Conservation (phyloP, 2,329 filamentous ascomycete species). For the Lecanicillium sp. region DNA sequence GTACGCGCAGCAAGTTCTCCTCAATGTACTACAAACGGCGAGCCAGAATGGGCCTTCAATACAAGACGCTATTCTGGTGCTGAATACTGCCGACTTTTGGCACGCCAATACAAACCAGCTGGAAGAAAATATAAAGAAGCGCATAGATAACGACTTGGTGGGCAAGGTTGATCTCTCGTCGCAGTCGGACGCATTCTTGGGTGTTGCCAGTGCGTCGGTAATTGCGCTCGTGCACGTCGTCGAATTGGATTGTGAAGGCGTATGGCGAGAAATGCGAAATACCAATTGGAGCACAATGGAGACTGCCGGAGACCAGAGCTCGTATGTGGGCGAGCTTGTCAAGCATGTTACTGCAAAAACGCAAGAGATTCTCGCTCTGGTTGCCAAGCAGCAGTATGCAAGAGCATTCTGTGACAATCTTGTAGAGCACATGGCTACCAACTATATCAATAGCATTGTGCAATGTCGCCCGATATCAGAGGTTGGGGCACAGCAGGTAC, state of each 20-base stretch:
- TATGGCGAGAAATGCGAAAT: slow-evolving; percentile 96
- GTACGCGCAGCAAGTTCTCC: slow-evolving; percentile 86
- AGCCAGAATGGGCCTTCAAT: slow-evolving; percentile 45
- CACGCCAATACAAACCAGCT: slow-evolving; percentile 87
- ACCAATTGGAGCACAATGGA: slow-evolving; percentile 94
- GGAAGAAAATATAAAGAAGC: slow-evolving; percentile 87
- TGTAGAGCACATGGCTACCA: slow-evolving; percentile 75
- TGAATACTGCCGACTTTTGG: slow-evolving; percentile 98
- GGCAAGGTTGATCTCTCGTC: slow-evolving; percentile 79
- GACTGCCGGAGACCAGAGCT: slow-evolving; percentile 84
- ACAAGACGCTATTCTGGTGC: slow-evolving; percentile 73
- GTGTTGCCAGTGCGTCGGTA: slow-evolving; percentile 82
- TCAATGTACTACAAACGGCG: slow-evolving; percentile 57
- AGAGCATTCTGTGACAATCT: slow-evolving; percentile 92
- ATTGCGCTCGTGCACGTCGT: slow-evolving; percentile 76
- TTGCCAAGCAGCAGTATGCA: slow-evolving; percentile 89
- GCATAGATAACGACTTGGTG: slow-evolving; percentile 73
- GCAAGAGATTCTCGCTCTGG: slow-evolving; percentile 63
- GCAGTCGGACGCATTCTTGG: slow-evolving; percentile 91
- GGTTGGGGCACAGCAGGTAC: slow-evolving; percentile 82
- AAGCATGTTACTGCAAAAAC: slow-evolving; percentile 63
- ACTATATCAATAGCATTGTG: slow-evolving; percentile 77
- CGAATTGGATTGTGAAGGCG: slow-evolving; percentile 72
- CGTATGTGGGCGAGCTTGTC: slow-evolving; percentile 78
- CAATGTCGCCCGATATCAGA: slow-evolving; percentile 88